phyloP scores from a whole-genome alignment of 139 green algal species.

The Picochlorum sp. region DNA sequence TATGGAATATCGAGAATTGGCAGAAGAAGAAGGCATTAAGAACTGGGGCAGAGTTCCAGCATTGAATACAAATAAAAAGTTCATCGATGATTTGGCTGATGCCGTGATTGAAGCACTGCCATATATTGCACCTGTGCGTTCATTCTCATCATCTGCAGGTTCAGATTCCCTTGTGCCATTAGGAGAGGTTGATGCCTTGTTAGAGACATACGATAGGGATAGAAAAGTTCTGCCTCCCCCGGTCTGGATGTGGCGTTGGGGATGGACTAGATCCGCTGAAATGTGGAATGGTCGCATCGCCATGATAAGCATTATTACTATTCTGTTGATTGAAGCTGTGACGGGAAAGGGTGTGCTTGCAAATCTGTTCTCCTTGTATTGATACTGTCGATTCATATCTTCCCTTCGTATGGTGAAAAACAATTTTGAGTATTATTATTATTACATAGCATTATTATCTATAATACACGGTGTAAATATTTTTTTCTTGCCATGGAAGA shows the following conservation, averaged over 20 bases:
- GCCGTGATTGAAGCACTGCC: constrained; percentile 90
- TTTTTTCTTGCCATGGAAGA: too few species aligned
- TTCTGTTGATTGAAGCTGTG: constrained; percentile 68
- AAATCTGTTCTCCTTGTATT: constrained; percentile 5
- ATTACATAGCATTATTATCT: too few species aligned
- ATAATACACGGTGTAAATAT: too few species aligned
- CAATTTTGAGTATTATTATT: not conserved
- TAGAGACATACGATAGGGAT: constrained; percentile 90
- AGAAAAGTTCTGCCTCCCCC: constrained; percentile 74
- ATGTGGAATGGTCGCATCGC: constrained; percentile 91
- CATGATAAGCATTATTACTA: constrained; percentile 52
- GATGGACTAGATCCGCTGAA: constrained; percentile 88
- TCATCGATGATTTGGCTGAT: constrained; percentile 94
- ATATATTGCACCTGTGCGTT: constrained; percentile 69
- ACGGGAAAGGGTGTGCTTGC: constrained; percentile 56
- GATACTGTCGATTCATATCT: not conserved
- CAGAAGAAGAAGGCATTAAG: constrained; percentile 66
- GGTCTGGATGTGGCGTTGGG: constrained; percentile 76
- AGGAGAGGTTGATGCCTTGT: constrained; percentile 75
- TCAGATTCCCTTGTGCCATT: constrained; percentile 61
- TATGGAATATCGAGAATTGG: constrained; percentile 79
- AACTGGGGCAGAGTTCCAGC: constrained; percentile 94
- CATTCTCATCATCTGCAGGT: constrained; percentile 4
- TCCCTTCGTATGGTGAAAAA: not conserved
- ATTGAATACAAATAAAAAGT: constrained; percentile 81